phyloP scores from a whole-genome alignment of 768 basidiomycete genomes.

The Agrocybe praecox region DNA sequence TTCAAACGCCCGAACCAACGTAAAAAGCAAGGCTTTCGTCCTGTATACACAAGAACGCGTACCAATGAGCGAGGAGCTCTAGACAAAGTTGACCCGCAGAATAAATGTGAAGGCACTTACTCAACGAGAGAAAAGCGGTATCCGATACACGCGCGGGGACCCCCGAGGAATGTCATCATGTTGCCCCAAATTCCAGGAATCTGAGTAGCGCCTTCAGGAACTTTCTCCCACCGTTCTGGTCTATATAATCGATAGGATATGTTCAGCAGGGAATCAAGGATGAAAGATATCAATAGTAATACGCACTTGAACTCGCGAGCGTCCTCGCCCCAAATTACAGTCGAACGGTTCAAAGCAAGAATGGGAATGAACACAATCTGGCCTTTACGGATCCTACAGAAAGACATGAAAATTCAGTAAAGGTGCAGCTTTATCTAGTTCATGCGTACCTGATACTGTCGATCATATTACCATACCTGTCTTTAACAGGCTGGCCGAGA shows the following conservation, averaged over 20 bases:
- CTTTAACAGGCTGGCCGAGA: conserved; percentile 45
- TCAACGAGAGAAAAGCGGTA: conserved; percentile 66
- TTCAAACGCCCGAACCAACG: conserved; percentile 39
- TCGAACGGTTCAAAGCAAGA: conserved; percentile 50
- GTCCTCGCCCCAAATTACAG: conserved; percentile 64
- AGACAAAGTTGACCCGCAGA: not conserved
- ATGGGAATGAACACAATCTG: conserved; percentile 53
- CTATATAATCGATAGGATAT: conserved; percentile 31
- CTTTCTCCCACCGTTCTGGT: conserved; percentile 63
- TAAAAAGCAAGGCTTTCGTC: conserved; percentile 33
- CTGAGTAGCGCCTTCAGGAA: conserved; percentile 41
- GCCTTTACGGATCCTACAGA: conserved; percentile 40
- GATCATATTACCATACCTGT: conserved; percentile 41
- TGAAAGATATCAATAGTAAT: not conserved
- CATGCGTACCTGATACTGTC: conserved; percentile 31
- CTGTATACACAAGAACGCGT: conserved; percentile 13
- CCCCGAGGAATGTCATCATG: conserved; percentile 63
- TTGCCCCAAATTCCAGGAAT: conserved; percentile 67
- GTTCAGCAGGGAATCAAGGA: not conserved
- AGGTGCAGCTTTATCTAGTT: too few species aligned
- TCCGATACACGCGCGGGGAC: conserved; percentile 67
- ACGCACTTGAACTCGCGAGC: conserved; percentile 59
- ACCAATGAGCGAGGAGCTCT: not conserved
- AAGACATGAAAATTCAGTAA: too few species aligned
- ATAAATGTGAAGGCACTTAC: conserved; percentile 32